phyloP scores from a whole-genome alignment of 768 basidiomycete genomes.

The Pisolithus tinctorius region DNA sequence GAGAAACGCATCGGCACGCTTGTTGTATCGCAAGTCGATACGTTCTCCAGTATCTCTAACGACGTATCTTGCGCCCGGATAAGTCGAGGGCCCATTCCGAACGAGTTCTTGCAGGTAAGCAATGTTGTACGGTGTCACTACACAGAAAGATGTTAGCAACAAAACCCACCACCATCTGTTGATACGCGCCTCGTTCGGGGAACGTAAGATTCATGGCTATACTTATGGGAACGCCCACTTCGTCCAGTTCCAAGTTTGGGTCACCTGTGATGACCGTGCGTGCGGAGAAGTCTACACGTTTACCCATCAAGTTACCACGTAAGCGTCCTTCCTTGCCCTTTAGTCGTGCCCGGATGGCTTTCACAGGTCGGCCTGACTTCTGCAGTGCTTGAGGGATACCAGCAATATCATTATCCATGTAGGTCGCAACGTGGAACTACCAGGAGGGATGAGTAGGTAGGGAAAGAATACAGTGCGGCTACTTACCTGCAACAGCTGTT shows the following conservation, averaged over 20 bases:
- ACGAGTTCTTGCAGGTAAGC: slow-evolving; percentile 91
- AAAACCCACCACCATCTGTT: background rate
- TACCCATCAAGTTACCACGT: slow-evolving; percentile 98
- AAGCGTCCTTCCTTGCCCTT: slow-evolving; percentile 99
- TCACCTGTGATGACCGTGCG: slow-evolving; percentile 99
- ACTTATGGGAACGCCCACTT: slow-evolving; percentile 91
- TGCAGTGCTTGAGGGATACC: slow-evolving; percentile 96
- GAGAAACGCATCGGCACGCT: slow-evolving; percentile 88
- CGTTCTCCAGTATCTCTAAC: slow-evolving; percentile 96
- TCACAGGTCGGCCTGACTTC: slow-evolving; percentile 95
- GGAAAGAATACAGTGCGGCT: background rate
- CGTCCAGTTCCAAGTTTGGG: slow-evolving; percentile 91
- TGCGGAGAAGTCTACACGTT: slow-evolving; percentile 98
- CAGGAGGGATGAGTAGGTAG: too few species aligned
- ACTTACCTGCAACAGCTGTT: slow-evolving; percentile 87
- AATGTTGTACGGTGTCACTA: slow-evolving; percentile 97
- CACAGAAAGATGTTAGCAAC: slow-evolving; percentile 8
- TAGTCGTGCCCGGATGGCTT: slow-evolving; percentile 94
- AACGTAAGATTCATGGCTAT: slow-evolving; percentile 98
- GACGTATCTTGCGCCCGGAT: slow-evolving; percentile 95
- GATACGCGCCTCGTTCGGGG: slow-evolving; percentile 80
- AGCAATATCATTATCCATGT: slow-evolving; percentile 99
- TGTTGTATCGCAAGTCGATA: slow-evolving; percentile 95
- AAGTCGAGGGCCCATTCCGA: slow-evolving; percentile 87
- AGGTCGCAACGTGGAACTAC: slow-evolving; percentile 97